Conservation (phyloP, 768 basidiomycete genomes). For the Gloeopeniophorella convolvens region DNA sequence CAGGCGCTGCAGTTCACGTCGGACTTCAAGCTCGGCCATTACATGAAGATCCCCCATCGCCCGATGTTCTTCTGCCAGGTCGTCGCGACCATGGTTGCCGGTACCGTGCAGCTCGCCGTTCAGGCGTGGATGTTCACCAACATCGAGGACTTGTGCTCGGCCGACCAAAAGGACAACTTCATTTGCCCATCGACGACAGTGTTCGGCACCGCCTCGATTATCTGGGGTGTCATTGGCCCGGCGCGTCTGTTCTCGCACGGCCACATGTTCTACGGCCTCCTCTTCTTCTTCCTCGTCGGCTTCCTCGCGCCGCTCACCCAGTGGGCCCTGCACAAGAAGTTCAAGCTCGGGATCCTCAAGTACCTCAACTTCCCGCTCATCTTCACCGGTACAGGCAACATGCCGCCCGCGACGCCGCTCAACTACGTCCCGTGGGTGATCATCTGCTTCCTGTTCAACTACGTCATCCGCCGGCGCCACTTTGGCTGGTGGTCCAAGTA, state of each 20-base stretch:
- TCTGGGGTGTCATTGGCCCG: constrained; percentile 75
- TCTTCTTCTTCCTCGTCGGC: constrained; percentile 77
- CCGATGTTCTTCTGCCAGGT: constrained; percentile 70
- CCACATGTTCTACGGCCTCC: constrained; percentile 29
- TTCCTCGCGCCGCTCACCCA: constrained; percentile 50
- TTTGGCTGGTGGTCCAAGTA: constrained; percentile 37
- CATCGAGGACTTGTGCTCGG: constrained; percentile 52
- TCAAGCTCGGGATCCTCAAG: constrained; percentile 29
- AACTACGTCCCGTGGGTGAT: constrained; percentile 36
- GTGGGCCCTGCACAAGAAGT: constrained; percentile 37
- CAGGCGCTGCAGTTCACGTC: constrained; percentile 65
- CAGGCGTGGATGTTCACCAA: constrained; percentile 75
- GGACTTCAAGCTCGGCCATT: constrained; percentile 72
- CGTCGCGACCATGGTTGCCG: constrained; percentile 58
- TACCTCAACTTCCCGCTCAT: constrained; percentile 55
- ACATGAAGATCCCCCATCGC: constrained; percentile 68
- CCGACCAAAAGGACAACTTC: constrained; percentile 52
- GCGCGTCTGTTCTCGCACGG: constrained; percentile 27
- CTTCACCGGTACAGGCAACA: constrained; percentile 34
- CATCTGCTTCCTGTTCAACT: constrained; percentile 33
- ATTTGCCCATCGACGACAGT: constrained; percentile 65
- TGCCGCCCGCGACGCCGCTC: constrained; percentile 38
- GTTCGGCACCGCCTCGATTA: constrained; percentile 73
- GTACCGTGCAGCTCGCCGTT: constrained; percentile 68
- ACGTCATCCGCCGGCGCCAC: constrained; percentile 33